phyloP scores from a whole-genome alignment of 73 alveolate species.

The Blepharisma stoltei region DNA sequence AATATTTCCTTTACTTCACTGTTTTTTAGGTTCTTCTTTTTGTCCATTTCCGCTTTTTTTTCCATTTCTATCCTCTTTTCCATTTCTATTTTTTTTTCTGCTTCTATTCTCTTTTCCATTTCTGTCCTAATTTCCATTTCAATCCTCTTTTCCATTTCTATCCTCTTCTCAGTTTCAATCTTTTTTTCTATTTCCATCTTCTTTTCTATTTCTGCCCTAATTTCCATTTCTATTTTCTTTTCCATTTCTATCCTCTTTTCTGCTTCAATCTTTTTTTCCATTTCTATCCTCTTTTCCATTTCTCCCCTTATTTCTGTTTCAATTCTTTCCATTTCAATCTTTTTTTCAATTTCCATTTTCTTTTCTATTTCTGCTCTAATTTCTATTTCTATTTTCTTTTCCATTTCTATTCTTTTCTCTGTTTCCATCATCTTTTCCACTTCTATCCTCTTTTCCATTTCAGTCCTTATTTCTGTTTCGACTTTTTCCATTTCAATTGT shows the following conservation, averaged over 20 bases:
- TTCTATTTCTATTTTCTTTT: neutral
- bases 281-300: neutral
- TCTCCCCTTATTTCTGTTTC: too few species aligned
- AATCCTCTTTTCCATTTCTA: too few species aligned
- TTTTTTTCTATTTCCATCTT: too few species aligned
- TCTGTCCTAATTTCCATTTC: too few species aligned
- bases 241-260: too few species aligned
- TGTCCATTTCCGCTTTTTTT: slow-evolving; percentile 41
- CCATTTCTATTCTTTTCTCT: slow-evolving; percentile 23
- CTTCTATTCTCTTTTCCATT: too few species aligned
- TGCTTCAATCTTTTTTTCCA: too few species aligned
- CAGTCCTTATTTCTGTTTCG: neutral
- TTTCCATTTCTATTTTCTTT: neutral
- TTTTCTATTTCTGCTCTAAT: neutral
- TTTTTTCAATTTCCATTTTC: slow-evolving; percentile 28
- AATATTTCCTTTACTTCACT: too few species aligned
- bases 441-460: neutral
- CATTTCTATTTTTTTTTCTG: neutral
- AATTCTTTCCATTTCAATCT: neutral
- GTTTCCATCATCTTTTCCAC: neutral
- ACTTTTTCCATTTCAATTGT: neutral
- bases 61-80: neutral
- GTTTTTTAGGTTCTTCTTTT: too few species aligned
- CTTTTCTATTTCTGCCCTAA: too few species aligned
- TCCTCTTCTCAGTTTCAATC: too few species aligned